These are phyloP conservation scores for Trypanosoma cruzi DNA, from an alignment of 208 protist genomes.

Conservation along the genomic window DNA sequence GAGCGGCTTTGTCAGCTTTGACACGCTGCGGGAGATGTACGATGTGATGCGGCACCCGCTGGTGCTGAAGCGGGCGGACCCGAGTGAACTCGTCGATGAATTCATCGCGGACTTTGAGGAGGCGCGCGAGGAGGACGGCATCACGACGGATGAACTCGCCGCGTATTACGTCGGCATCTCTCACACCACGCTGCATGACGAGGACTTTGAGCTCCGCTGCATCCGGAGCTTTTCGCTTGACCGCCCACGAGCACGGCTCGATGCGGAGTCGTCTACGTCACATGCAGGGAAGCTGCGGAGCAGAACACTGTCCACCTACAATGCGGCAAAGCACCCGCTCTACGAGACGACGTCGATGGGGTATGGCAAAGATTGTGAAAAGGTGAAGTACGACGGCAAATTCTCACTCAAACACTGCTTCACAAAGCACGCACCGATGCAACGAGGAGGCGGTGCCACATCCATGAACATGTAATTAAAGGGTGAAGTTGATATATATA, in stretches of 20 bases:
- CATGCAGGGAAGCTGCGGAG: background rate
- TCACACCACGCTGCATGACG: slow-evolving; percentile 44
- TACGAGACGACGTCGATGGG: slow-evolving; percentile 66
- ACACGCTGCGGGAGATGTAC: slow-evolving; percentile 49
- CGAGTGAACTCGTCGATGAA: slow-evolving; percentile 44
- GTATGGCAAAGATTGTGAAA: slow-evolving; percentile 68
- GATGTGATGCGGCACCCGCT: slow-evolving; percentile 79
- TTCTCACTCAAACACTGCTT: slow-evolving; percentile 75
- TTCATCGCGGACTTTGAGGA: slow-evolving; percentile 64
- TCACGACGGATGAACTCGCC: slow-evolving; percentile 64
- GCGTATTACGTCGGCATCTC: slow-evolving; percentile 77
- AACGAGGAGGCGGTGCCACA: slow-evolving; percentile 55
- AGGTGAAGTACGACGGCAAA: slow-evolving; percentile 25
- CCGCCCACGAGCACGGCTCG: slow-evolving; percentile 45
- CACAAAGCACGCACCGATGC: slow-evolving; percentile 46
- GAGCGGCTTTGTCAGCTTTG: slow-evolving; percentile 49
- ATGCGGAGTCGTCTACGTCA: slow-evolving; percentile 32
- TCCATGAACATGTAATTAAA: slow-evolving; percentile 88
- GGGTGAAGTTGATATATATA: background rate
- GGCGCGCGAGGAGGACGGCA: slow-evolving; percentile 26
- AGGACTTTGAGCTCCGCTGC: slow-evolving; percentile 83
- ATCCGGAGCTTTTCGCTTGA: slow-evolving; percentile 87
- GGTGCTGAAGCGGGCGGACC: slow-evolving; percentile 43
- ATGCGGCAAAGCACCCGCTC: slow-evolving; percentile 58
- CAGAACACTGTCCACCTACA: slow-evolving; percentile 30